These are phyloP conservation scores for Amphirosellinia nigrospora DNA, from an alignment of 495 filamentous ascomycete species.

Conservation along the genomic window DNA sequence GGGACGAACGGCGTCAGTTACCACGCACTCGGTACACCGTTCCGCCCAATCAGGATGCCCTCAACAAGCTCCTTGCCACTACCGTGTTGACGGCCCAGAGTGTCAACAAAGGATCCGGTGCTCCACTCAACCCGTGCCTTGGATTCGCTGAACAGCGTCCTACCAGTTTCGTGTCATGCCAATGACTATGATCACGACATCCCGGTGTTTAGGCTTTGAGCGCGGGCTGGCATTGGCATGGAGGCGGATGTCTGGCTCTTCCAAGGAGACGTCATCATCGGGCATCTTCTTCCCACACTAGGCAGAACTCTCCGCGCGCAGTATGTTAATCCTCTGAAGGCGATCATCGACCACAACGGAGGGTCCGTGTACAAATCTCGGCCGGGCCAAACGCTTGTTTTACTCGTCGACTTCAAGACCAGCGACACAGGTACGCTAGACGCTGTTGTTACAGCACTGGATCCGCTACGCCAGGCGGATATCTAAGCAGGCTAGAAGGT, in stretches of 20 bases:
- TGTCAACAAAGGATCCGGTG: conserved; percentile 35
- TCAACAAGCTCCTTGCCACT: conserved; percentile 37
- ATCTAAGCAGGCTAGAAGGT: conserved; percentile 60
- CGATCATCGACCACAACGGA: conserved; percentile 41
- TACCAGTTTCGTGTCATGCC: conserved; percentile 38
- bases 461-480: conserved; percentile 64
- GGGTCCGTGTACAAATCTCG: conserved; percentile 58
- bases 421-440: conserved; percentile 50
- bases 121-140: conserved; percentile 40
- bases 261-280: conserved; percentile 36
- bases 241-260: conserved; percentile 45
- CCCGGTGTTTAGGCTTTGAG: conserved; percentile 37
- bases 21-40: conserved; percentile 38
- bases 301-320: conserved; percentile 37
- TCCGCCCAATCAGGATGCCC: conserved; percentile 37
- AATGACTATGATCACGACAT: conserved; percentile 42
- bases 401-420: conserved; percentile 74
- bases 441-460: conserved; percentile 59
- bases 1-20: conserved; percentile 38
- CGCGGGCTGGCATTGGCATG: conserved; percentile 40
- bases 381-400: conserved; percentile 61
- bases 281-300: conserved; percentile 34
- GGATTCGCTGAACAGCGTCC: conserved; percentile 38
- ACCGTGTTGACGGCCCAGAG: conserved; percentile 32
- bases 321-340: conserved; percentile 37